Percentiles rank a stretch among this genome's conserved stretches.
Evolutionary conservation across 139 green algal species (phyloP).

Genomic region (Asterochloris sp.): DNA sequence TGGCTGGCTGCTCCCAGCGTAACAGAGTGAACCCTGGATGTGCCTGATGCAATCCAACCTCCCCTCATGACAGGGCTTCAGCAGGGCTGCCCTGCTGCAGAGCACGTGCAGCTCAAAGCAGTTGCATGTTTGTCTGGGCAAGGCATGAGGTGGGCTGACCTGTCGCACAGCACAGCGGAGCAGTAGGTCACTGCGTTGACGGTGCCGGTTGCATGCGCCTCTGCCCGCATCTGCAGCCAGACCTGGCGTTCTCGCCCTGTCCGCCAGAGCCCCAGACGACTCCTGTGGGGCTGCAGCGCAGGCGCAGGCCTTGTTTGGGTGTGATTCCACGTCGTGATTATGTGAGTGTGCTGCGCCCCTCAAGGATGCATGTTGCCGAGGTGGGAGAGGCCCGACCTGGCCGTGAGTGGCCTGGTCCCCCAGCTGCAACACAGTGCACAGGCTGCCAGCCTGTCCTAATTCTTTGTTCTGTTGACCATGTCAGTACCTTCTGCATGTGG

Average conservation of each 20-base stretch:
- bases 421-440: not conserved
- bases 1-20: no score
- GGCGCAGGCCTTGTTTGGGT: not conserved
- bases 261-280: not conserved
- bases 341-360: not conserved
- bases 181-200: not conserved
- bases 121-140: no score
- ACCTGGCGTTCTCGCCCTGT: constrained; percentile 4
- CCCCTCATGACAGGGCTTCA: no score
- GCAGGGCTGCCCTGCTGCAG: no score
- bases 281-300: not conserved
- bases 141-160: not conserved
- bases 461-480: not conserved
- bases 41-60: no score
- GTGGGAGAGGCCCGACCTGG: not conserved
- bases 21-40: no score
- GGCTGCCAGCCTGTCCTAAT: not conserved
- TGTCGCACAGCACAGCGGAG: constrained; percentile 14
- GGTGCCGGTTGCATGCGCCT: not conserved
- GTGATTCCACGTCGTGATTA: not conserved
- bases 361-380: not conserved
- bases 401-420: not conserved
- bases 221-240: constrained; percentile 5
- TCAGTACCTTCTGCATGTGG: not conserved
- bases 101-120: no score